Evolutionary conservation across 148 eudicot species (phyloP), one percentile per base, ranked within the genome.

Genomic region (Cornus florida): DNA sequence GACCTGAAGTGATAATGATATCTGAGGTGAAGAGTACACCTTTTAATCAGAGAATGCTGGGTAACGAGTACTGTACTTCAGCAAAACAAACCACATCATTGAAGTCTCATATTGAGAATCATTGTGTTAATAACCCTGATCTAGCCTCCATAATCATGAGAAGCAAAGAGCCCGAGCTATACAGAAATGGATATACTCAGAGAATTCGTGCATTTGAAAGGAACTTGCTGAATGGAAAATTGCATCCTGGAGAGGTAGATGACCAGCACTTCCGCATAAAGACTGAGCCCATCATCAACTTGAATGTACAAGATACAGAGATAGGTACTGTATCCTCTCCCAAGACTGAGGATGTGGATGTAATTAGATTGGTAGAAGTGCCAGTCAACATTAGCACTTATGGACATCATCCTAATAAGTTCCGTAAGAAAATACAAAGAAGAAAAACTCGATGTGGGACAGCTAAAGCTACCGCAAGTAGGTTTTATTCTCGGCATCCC

Each of bases 121-220:
- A 4, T 43, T 22, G 9, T 59, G 38, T 24, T 22, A 68, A 68
- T 28, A 59, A 64, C 23, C 81, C 76, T 59, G 50, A 73, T 79
- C 20, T 79, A 60, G 62, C 78, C 46, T 82, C 84, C 71, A 67
- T 83, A 53, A 77, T 67, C 35, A 57, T 77, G 60, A 78, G 67
- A 79, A 79, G 70, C 80, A 59, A 68, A 31, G 87, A 82, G 73
- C 77, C 87, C 23, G 86, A 89, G 62, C 39, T 73, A 48, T 82
- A 74, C 69, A 85, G 78, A 78, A 84, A 86, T 79, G 86, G 89
- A 68, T 82, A 76, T 69, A 73, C 89, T n/a, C 86, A 84, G 66
- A 86, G 84, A 83, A 64, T 77, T 66, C 80, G 86, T 46, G 87
- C 92, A 73, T 77, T 84, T 70, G 87, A 79, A 69, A 74, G 74